Evolutionary conservation across 1,284 basidiomycete genomes (phyloP), one percentile per base, ranked within the genome.

Genomic region (Cryptococcus sp.): DNA sequence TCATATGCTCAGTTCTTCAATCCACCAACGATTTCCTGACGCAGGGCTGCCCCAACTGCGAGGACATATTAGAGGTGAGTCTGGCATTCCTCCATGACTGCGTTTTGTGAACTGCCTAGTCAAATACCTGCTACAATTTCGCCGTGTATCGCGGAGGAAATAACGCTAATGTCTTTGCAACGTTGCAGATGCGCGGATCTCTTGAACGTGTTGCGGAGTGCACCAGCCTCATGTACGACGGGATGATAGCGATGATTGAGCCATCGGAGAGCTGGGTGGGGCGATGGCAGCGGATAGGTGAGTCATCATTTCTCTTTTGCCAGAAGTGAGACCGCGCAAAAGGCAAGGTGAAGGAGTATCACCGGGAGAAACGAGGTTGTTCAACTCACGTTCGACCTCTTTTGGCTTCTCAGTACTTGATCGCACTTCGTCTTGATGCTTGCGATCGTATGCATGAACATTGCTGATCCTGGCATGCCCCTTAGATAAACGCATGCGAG

Each of bases 221-320:
- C 78, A 99, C 95, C 10, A 95, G 92, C n/a, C 87, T 89, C 1
- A 88, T 91, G 64, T 99, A 90, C 70, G 95, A 98, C 70, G 96
- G 96, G 19, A 84, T 93, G 50, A 91, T 98, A 67, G 87, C 93
- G 5, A 86, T 94, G 63, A 86, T 94, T 55, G 86, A 92, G 68
- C 90, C 94, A 1, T 88, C 92, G 67, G 84, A 86, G 60, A 94
- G 91, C 78, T 99, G 95, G 95, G 93, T 98, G 11, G 91, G 91
- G 16, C 83, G 89, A 65, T 95, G 92, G 92, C 92, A 95, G 76
- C 81, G 92, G 72, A 91, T 88, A 66, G 86, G 91, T 93, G 65
- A 66, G 89, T 84, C 15, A 6, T 22, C n/a, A n/a, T 23, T 11
- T 23, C 55, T n/a, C 10, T 57, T 16, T 34, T 7, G 15, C 20